Evolutionary conservation across 2,329 filamentous ascomycete species (phyloP), one percentile per base, ranked within the genome.

Genomic region (Aspergillus ruber): DNA sequence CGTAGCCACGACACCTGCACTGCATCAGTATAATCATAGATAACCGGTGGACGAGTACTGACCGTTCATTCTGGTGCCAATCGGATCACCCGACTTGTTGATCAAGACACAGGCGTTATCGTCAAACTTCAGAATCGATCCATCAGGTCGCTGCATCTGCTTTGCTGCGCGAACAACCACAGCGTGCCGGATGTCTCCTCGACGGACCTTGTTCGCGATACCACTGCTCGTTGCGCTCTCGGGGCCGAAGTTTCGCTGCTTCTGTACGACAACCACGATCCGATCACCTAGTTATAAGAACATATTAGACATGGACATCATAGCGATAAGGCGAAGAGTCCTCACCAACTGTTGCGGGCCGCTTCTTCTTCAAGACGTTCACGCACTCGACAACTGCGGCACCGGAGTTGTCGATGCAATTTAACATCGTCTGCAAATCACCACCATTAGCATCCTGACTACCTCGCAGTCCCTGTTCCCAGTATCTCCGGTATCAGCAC

Each of bases 401-500:
- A 68, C 93, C 93, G 56, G 93, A 97, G 78, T 96, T 98, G 85
- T 98, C 93, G 82, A 98, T 97, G 84, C 93, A 97, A 75, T 93
- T 96, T 63, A 98, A 82, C 82, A 98, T 89, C 68, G 90, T 87
- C 93, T 96, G 59, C 20, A 15, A 10, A 5, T 3, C 15, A 29
- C 25, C 25, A 20, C 23, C 23, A 43, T 57, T 44, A 60, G 54
- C 43, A 32, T 15, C 17, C 9, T 10, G 6, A 10, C 15, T 20
- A 6, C 10, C 18, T 20, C 17, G 2, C 25, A 10, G 4, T 29
- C 15, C 10, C 10, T 20, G 2, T 18, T 9, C 3, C 17, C 17
- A 12, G 9, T 5, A 39, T 32, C 25, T 29, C 10, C 25, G 25
- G 25, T 29, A 29, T 29, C 25, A 29, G 10, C 9, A 47, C 52